Conservation (phyloP, 1,284 basidiomycete species). For the Ceratobasidium papillatum region DNA sequence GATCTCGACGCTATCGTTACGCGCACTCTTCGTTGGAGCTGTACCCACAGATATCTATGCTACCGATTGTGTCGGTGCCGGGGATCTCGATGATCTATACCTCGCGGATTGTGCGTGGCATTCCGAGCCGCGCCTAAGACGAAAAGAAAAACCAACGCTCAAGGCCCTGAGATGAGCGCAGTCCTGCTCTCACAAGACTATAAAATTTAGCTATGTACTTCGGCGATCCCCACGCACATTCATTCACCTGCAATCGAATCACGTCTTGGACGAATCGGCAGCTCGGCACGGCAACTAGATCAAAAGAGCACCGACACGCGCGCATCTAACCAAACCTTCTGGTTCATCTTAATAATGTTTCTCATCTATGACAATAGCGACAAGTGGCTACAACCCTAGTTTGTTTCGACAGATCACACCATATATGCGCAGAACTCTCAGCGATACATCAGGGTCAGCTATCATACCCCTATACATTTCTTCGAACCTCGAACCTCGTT, state of each 20-base stretch:
- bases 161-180: too few relatives aligned
- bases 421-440: neutral
- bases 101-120: neutral
- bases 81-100: neutral
- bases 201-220: neutral
- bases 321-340: neutral
- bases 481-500: neutral
- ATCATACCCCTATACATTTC: neutral
- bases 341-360: neutral
- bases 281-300: conserved; percentile 10
- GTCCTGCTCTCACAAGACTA: neutral
- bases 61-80: neutral
- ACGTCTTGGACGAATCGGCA: neutral
- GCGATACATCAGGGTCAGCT: neutral
- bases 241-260: neutral
- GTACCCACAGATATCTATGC: neutral
- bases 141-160: neutral
- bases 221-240: neutral
- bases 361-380: neutral
- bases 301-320: neutral
- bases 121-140: neutral
- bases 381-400: neutral
- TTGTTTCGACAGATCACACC: neutral
- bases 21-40: neutral
- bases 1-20: neutral